Conservation (phyloP, 2,329 filamentous ascomycete genomes). For the Colletotrichum sp. region DNA sequence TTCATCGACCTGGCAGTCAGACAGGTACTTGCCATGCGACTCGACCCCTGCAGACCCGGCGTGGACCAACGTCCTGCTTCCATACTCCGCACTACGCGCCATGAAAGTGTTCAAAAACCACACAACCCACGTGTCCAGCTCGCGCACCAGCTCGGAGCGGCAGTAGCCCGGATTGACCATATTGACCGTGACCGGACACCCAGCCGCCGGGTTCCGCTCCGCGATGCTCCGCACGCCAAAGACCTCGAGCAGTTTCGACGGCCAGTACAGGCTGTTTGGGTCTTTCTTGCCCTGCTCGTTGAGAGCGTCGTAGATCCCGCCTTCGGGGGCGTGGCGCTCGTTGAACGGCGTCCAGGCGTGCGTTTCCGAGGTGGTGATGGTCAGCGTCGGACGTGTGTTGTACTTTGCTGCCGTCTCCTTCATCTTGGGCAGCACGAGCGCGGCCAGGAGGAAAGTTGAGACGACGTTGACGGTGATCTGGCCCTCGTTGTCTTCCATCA, state of each 20-base stretch:
- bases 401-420: conserved; percentile 36
- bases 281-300: conserved; percentile 27
- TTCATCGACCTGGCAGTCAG: conserved; percentile 31
- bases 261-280: conserved; percentile 26
- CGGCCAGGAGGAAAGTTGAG: conserved; percentile 53
- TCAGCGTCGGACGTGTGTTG: conserved; percentile 28
- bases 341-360: conserved; percentile 31
- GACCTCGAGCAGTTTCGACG: conserved; percentile 37
- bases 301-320: conserved; percentile 29
- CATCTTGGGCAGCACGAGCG: conserved; percentile 57
- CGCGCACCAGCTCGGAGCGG: conserved; percentile 48
- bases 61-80: conserved; percentile 47
- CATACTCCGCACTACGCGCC: conserved; percentile 50
- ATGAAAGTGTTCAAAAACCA: conserved; percentile 36
- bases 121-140: conserved; percentile 25
- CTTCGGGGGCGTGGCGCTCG: conserved; percentile 28
- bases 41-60: conserved; percentile 41
- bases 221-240: conserved; percentile 28
- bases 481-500: conserved; percentile 50
- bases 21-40: conserved; percentile 52
- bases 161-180: conserved; percentile 59
- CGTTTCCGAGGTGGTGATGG: conserved; percentile 31
- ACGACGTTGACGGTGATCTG: conserved; percentile 60
- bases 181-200: conserved; percentile 50
- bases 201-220: not conserved